Evolutionary conservation across 2,329 filamentous ascomycete species (phyloP).

Genomic region (Sporothrix humicola): DNA sequence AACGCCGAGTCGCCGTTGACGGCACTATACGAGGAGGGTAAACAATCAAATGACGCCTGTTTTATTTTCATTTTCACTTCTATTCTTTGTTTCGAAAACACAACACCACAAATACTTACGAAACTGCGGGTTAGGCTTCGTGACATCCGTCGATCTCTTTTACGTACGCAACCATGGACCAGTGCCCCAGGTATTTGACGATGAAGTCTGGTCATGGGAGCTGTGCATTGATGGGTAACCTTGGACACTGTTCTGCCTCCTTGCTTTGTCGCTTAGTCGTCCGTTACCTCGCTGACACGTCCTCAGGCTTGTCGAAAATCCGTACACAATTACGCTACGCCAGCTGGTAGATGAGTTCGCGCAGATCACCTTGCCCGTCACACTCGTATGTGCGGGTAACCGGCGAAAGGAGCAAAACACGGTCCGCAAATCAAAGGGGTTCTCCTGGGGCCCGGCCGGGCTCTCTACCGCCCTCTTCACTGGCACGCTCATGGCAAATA

Average conservation of each 20-base stretch:
- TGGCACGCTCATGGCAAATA: conserved; percentile 74
- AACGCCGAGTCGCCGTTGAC: conserved; percentile 86
- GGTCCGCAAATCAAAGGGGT: conserved; percentile 88
- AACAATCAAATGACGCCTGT: not conserved
- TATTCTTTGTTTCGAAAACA: not conserved
- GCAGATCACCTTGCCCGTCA: conserved; percentile 84
- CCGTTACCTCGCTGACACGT: not conserved
- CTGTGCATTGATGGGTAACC: conserved; percentile 74
- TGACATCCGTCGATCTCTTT: conserved; percentile 86
- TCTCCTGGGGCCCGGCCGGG: conserved; percentile 90
- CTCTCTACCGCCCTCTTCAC: conserved; percentile 89
- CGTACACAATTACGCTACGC: conserved; percentile 72
- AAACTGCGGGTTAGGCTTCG: conserved; percentile 63
- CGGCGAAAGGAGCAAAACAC: conserved; percentile 91
- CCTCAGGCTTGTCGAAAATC: conserved; percentile 69
- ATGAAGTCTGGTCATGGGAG: conserved; percentile 77
- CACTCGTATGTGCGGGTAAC: conserved; percentile 90
- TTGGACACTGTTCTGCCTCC: not conserved
- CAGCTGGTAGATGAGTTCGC: conserved; percentile 77
- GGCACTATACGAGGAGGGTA: conserved; percentile 69
- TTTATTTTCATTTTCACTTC: not conserved
- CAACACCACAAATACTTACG: not conserved
- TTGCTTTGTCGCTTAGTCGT: no score
- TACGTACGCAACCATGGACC: conserved; percentile 91
- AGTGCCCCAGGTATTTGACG: conserved; percentile 76